Conservation (phyloP, 2,329 filamentous ascomycete species). For the Cytospora chrysosperma region DNA sequence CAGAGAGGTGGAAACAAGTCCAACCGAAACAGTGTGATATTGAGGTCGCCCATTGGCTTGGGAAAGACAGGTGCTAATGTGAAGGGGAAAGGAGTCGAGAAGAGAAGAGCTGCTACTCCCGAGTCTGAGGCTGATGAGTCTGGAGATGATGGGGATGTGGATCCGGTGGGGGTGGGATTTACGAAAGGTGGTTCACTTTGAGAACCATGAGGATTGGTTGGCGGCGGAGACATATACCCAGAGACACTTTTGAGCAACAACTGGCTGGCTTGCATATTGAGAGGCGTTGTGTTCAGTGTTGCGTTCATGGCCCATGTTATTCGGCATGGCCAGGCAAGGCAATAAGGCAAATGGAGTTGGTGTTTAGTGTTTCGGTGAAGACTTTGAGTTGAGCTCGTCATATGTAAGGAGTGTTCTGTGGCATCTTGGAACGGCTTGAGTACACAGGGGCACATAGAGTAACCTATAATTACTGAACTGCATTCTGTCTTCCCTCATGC, state of each 20-base stretch:
- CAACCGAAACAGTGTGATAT: constrained; percentile 23
- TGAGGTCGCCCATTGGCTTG: constrained; percentile 37
- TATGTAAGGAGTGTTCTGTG: background rate
- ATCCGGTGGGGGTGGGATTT: constrained; percentile 23
- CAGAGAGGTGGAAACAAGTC: constrained; percentile 40
- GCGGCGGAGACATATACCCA: background rate
- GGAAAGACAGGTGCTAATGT: constrained; percentile 25
- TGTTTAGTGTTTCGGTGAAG: background rate
- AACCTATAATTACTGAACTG: background rate
- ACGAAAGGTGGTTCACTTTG: constrained; percentile 45
- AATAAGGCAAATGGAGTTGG: background rate
- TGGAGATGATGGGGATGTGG: constrained; percentile 15
- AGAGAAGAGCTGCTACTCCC: constrained; percentile 45
- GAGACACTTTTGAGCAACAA: constrained; percentile 1
- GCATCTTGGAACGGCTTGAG: background rate
- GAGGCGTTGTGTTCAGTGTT: constrained; percentile 8
- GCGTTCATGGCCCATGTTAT: constrained; percentile 7
- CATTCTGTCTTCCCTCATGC: background rate
- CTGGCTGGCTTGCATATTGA: constrained; percentile 15
- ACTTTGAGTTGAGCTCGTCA: constrained; percentile 12
- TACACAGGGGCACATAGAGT: background rate
- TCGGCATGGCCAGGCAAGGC: constrained; percentile 6
- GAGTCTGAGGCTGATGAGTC: constrained; percentile 21
- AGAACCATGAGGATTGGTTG: background rate
- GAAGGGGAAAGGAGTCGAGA: constrained; percentile 50